Evolutionary conservation across 1,139 yeast genomes (phyloP).

Genomic region (Magnusiomyces starmeri): DNA sequence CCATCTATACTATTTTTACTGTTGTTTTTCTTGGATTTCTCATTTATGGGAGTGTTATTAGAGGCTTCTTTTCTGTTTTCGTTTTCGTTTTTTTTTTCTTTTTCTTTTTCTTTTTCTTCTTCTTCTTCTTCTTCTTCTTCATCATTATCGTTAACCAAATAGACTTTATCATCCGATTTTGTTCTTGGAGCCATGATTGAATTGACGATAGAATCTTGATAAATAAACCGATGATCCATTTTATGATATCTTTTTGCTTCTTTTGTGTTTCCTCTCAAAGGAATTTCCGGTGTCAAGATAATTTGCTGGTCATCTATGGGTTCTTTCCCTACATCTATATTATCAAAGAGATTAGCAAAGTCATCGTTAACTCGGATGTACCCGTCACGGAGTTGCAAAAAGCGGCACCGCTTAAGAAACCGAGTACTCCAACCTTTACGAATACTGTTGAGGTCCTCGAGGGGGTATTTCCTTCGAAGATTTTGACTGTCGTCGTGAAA

Average conservation of each 20-base stretch:
- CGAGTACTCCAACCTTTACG: slow-evolving; percentile 18
- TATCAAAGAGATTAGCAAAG: background rate
- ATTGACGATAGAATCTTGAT: background rate
- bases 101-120: background rate
- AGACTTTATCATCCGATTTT: background rate
- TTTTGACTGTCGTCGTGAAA: background rate
- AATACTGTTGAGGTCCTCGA: slow-evolving; percentile 10
- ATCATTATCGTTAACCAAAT: background rate
- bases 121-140: background rate
- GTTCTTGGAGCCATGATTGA: background rate
- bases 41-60: no score
- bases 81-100: background rate
- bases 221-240: background rate
- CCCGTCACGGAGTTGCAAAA: slow-evolving; percentile 1
- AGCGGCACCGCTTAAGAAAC: slow-evolving; percentile 14
- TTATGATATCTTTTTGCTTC: background rate
- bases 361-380: background rate
- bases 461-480: background rate
- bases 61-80: background rate
- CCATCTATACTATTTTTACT: no score
- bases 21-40: background rate
- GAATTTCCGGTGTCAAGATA: background rate
- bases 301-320: background rate
- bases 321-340: background rate
- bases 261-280: background rate